These are phyloP conservation scores for Amanita pseudoporphyria DNA, from an alignment of 768 basidiomycete species.

Conservation along the genomic window DNA sequence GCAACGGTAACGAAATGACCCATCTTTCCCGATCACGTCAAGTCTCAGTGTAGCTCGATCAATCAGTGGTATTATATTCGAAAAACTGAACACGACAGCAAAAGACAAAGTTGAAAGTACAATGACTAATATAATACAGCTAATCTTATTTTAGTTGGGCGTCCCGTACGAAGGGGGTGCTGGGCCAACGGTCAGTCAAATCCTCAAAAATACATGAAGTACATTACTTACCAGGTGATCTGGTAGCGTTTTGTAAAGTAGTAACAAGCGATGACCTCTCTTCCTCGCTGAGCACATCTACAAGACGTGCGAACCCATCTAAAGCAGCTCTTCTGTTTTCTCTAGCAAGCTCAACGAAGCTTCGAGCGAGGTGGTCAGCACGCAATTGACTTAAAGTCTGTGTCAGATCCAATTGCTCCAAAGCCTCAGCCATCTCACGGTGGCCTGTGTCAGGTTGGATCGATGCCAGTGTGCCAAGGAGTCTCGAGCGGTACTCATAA, in stretches of 20 bases:
- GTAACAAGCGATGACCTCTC: slow-evolving; percentile 54
- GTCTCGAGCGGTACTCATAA: slow-evolving; percentile 51
- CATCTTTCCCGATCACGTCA: background rate
- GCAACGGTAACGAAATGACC: slow-evolving; percentile 58
- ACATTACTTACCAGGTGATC: slow-evolving; percentile 45
- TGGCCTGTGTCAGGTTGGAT: slow-evolving; percentile 44
- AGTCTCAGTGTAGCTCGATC: background rate
- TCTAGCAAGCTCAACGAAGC: slow-evolving; percentile 57
- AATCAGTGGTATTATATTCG: background rate
- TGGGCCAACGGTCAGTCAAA: slow-evolving; percentile 9
- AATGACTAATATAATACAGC: background rate
- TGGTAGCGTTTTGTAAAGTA: slow-evolving; percentile 48
- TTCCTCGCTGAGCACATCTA: slow-evolving; percentile 65
- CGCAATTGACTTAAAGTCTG: slow-evolving; percentile 54
- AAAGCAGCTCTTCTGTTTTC: slow-evolving; percentile 73
- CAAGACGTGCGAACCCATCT: slow-evolving; percentile 61
- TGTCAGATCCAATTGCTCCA: slow-evolving; percentile 65
- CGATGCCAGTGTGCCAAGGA: slow-evolving; percentile 54
- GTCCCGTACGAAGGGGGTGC: slow-evolving; percentile 29
- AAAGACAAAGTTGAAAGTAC: background rate
- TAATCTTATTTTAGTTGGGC: slow-evolving; percentile 2
- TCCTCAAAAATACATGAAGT: background rate
- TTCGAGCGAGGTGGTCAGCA: slow-evolving; percentile 57
- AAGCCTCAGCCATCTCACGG: slow-evolving; percentile 47
- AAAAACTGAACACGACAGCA: background rate